Evolutionary conservation across 2,329 filamentous ascomycete genomes (phyloP), one percentile per base, ranked within the genome.

Genomic region (Penicillium sp.): DNA sequence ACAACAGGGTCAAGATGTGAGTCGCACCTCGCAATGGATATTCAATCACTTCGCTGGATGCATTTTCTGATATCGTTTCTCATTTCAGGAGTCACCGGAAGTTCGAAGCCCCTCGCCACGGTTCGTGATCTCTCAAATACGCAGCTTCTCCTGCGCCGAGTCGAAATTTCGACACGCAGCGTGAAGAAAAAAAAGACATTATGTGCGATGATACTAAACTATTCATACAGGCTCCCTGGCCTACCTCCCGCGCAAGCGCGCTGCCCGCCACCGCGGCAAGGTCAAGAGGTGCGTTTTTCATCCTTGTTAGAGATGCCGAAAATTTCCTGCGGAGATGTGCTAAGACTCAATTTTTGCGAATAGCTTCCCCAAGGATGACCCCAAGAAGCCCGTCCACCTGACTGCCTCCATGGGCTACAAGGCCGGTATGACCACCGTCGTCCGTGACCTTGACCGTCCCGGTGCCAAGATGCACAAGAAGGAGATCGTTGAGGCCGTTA

Each of bases 401-500:
- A 99, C 95, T 70, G 95, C 95, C 78, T 84, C 92, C 78, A 93
- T 98, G 89, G 95, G 95, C 82, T 99, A 99, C 90, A 99, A 99
- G 92, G 95, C 95, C 81, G 95, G 95, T 82, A 99, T 99, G 95
- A 97, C 93, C 82, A 99, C 95, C 78, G 95, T 98, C 83, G 95
- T 99, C 81, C 94, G 95, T 84, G 94, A 97, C 83, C 88, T 98
- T 82, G 95, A 99, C 89, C 91, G 95, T 83, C 95, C 95, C 72
- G 95, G 95, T 83, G 95, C 95, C 78, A 99, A 99, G 89, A 88
- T 95, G 83, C 93, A 99, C 92, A 98, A 98, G 92, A 93, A 98
- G 89, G 89, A 98, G 84, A 84, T 96, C 80, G 90, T 94, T 76
- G 91, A 96, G 86, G 91, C 92, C 76, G 89, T 91, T 76, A 89